Base-by-base conservation (phyloP, 345 rosid species). In the Eutrema yunnanense region DNA sequence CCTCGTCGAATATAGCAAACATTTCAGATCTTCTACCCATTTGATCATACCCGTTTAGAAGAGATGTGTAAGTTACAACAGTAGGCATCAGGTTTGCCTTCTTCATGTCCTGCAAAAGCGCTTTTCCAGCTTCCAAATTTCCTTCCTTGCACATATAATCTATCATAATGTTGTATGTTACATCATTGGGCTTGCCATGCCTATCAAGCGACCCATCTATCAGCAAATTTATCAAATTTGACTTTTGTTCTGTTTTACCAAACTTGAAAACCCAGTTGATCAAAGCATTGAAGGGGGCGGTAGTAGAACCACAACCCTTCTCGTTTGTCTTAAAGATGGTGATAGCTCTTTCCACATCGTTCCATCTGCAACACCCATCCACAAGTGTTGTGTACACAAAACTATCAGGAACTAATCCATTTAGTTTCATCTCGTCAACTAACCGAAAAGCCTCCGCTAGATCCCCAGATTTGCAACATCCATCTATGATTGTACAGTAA, bases 121-220 rank as follows among this genome's bases (percentile, higher is more conserved):
- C 64, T 61, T 80, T 83, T n/a, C 90, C 98, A 74, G 87, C 87
- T 68, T 81, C 75, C 58, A 88, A 52, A 33, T 52, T 67, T 65
- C 88, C 90, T 41, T 53, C 80, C 78, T 84, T 88, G 84, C 95
- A 86, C 41, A 82, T 78, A 77, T 81, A 52, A 74, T 85, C 90
- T 62, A 92, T 92, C 78, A 88, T 76, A 72, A 80, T 86, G 37
- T 86, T 84, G 73, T 86, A 90, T 36, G 98, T 89, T 71, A 86
- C 84, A 26, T 80, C 82, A 74, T 90, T 79, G 57, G 90, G 89
- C 54, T 61, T 69, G 32, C 83, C 70, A 64, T 73, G 72, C 65
- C 65, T 79, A 50, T 77, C 83, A 34, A 69, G 57, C 81, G 81
- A 79, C 67, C 79, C 81, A 63, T 83, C 83, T 50, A 86, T 64